phyloP scores from a whole-genome alignment of 225 moss, liverwort and hornwort species.

The Ulota crispa region DNA sequence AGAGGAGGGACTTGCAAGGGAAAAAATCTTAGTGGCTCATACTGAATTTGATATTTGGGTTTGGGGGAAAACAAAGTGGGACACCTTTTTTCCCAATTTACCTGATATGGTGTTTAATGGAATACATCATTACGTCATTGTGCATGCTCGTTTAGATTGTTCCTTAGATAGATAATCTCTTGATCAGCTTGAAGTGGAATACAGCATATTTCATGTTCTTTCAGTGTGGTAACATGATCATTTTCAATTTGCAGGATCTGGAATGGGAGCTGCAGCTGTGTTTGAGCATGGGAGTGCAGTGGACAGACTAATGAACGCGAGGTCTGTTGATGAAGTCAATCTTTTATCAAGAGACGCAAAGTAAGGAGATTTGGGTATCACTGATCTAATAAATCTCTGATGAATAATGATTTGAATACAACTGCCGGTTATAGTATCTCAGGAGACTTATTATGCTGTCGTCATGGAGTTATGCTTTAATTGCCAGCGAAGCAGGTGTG shows the following conservation, averaged over 20 bases:
- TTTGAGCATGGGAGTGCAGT: constrained; percentile 67
- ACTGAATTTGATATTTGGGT: too few species aligned
- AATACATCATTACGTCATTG: neutral
- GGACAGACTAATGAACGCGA: constrained; percentile 52
- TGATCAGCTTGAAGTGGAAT: neutral
- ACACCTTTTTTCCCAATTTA: too few species aligned
- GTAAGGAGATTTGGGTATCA: constrained; percentile 12
- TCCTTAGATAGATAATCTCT: neutral
- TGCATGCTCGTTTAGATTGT: neutral
- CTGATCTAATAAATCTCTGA: neutral
- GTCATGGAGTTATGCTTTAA: neutral
- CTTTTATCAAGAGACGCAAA: constrained; percentile 63
- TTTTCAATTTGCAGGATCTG: constrained; percentile 35
- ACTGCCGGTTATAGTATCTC: neutral
- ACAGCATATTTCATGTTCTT: neutral
- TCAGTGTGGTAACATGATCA: neutral
- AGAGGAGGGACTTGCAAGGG: too few species aligned
- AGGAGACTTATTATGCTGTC: too few species aligned
- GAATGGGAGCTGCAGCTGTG: constrained; percentile 93
- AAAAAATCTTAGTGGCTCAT: too few species aligned
- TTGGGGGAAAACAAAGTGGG: too few species aligned
- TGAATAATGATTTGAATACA: neutral
- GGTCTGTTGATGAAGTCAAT: constrained; percentile 37
- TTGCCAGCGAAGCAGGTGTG: neutral
- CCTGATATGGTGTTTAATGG: too few species aligned